Conservation (phyloP, 306 rosid genomes). For the Medicago ruthenica region DNA sequence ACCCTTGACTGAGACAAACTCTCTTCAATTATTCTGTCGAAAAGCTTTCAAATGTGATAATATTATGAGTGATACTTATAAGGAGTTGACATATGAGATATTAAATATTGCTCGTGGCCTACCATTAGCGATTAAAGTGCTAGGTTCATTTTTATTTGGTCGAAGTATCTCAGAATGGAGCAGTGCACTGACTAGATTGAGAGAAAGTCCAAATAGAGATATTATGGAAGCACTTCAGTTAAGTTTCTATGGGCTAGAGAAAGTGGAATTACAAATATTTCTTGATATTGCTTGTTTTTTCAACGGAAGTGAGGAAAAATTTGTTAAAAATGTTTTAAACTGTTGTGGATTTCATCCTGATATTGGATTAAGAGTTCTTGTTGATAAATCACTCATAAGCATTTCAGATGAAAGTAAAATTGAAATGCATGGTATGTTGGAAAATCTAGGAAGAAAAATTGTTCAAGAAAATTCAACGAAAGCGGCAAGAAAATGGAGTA, state of each 20-base stretch:
- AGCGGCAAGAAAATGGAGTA: not conserved
- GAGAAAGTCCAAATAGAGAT: not conserved
- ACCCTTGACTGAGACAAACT: no score
- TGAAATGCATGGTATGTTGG: conserved; percentile 27
- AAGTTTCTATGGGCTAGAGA: not conserved
- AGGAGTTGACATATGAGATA: no score
- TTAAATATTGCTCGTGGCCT: no score
- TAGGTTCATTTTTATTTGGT: conserved; percentile 2
- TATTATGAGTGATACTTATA: no score
- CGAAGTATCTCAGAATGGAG: not conserved
- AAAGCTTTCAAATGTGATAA: no score
- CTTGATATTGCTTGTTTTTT: conserved; percentile 2
- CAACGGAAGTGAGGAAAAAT: accelerated
- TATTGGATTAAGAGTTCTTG: not conserved
- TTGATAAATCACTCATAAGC: conserved; percentile 35
- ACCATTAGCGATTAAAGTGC: not conserved
- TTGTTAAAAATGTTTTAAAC: not conserved
- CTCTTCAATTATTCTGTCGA: no score
- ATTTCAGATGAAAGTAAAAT: not conserved
- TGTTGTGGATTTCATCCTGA: conserved; percentile 1
- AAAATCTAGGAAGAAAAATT: not conserved
- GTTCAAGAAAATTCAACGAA: not conserved
- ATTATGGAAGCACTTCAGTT: conserved; percentile 5
- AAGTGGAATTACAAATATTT: not conserved
- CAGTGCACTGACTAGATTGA: not conserved